Evolutionary conservation across 108 stramenopile genomes (phyloP).

Genomic region (Conticribra weissflogii): DNA sequence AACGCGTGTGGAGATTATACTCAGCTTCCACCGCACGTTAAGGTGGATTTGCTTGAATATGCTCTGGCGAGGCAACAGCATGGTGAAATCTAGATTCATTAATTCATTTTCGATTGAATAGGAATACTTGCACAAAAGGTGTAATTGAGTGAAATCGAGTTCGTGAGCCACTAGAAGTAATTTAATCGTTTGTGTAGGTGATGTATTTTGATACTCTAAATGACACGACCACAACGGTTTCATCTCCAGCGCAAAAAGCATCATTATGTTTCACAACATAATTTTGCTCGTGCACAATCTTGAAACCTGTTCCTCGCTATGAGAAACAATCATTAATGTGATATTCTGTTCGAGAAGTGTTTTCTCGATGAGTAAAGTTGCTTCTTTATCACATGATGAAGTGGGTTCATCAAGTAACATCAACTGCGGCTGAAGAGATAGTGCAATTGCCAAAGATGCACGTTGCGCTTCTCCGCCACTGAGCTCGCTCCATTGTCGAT

Average conservation of each 20-base stretch:
- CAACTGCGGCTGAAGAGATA: conserved; percentile 43
- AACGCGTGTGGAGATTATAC: conserved; percentile 33
- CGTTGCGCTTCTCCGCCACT: conserved; percentile 56
- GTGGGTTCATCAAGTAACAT: conserved; percentile 56
- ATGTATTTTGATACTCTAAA: too few relatives aligned
- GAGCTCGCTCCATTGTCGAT: conserved; percentile 34
- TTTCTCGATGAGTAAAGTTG: conserved; percentile 39
- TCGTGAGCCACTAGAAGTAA: too few relatives aligned
- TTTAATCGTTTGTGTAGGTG: too few relatives aligned
- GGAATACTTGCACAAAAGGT: too few relatives aligned
- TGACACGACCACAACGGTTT: too few relatives aligned
- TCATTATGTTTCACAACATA: not conserved
- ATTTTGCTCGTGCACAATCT: conserved; percentile 22
- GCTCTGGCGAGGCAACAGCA: conserved; percentile 26
- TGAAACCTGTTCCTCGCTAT: conserved; percentile 24
- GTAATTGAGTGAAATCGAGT: too few relatives aligned
- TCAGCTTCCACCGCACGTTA: conserved; percentile 42
- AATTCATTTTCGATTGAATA: too few relatives aligned
- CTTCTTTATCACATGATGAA: conserved; percentile 33
- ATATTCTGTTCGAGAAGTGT: conserved; percentile 16
- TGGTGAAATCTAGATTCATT: too few relatives aligned
- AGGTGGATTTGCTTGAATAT: conserved; percentile 46
- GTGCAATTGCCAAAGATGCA: conserved; percentile 47
- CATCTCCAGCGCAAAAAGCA: too few relatives aligned
- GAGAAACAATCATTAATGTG: conserved; percentile 33